Percentiles rank a stretch among this genome's conserved stretches.
Conservation (phyloP, 169 alveolate species). For the Plasmodium coatneyi region DNA sequence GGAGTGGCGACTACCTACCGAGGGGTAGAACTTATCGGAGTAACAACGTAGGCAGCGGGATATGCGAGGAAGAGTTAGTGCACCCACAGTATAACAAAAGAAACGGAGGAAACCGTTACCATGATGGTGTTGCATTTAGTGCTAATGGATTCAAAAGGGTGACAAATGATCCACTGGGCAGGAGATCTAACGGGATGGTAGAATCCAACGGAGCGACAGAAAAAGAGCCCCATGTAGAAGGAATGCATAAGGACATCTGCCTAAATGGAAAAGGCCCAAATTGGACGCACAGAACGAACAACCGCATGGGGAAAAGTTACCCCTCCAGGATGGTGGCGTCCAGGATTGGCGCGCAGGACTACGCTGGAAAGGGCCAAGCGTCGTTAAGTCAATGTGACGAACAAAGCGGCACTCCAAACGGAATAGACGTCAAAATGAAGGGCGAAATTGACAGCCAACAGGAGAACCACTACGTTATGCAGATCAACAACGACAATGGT, state of each 20-base stretch:
- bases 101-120: background rate
- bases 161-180: background rate
- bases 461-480: background rate
- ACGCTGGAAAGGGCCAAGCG: background rate
- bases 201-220: background rate
- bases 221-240: background rate
- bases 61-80: background rate
- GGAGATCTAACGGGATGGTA: background rate
- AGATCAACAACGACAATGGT: background rate
- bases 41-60: background rate
- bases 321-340: background rate
- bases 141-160: background rate
- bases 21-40: slow-evolving; percentile 28
- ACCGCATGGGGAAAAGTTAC: slow-evolving; percentile 5
- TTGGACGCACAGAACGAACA: slow-evolving; percentile 3
- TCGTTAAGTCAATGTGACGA: background rate
- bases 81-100: background rate
- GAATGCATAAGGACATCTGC: background rate
- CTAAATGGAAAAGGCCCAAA: slow-evolving; percentile 30
- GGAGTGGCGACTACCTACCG: background rate
- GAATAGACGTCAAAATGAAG: background rate
- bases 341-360: background rate
- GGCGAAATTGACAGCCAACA: background rate
- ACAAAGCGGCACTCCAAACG: background rate
- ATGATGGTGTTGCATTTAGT: background rate